Percentiles rank a stretch among this genome's conserved stretches.
These are phyloP conservation scores for Globisporangium orthogonon DNA, from an alignment of 352 stramenopile genomes.

Conservation along the genomic window DNA sequence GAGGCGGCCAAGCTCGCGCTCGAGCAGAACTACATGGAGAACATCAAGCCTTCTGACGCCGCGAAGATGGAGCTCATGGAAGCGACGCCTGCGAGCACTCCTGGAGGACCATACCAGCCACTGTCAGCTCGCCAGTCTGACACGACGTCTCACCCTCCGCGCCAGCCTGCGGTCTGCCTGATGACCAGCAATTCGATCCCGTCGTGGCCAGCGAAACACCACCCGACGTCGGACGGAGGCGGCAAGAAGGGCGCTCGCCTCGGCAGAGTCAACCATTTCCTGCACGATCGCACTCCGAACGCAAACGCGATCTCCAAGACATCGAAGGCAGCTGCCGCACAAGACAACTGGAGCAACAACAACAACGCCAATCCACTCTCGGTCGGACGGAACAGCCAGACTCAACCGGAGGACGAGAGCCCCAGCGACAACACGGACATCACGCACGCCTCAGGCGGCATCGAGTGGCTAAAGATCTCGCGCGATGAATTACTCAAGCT, in stretches of 20 bases:
- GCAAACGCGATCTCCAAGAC: not conserved
- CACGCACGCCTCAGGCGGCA: constrained; percentile 18
- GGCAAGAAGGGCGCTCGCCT: constrained; percentile 43
- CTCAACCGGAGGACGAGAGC: constrained; percentile 13
- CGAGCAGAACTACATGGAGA: constrained; percentile 64
- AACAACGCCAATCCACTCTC: constrained; percentile 7
- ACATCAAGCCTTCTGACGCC: constrained; percentile 34
- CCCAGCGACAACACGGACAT: constrained; percentile 13
- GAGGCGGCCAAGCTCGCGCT: constrained; percentile 71
- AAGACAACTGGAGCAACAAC: not conserved
- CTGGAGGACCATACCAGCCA: constrained; percentile 11
- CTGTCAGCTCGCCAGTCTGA: constrained; percentile 6
- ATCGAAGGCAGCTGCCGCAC: not conserved
- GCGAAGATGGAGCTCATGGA: constrained; percentile 40
- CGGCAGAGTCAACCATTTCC: constrained; percentile 66
- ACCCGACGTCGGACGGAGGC: constrained; percentile 46
- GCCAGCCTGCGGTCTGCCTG: constrained; percentile 27
- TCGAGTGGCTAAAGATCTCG: constrained; percentile 65
- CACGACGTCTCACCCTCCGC: constrained; percentile 3
- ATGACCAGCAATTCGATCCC: constrained; percentile 54
- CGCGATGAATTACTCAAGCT: constrained; percentile 62
- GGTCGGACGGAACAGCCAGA: constrained; percentile 15
- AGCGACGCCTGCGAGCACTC: constrained; percentile 4
- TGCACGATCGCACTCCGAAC: constrained; percentile 16
- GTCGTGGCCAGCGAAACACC: constrained; percentile 51